Conservation (phyloP, 768 basidiomycete genomes). For the Lentinula edodes region DNA sequence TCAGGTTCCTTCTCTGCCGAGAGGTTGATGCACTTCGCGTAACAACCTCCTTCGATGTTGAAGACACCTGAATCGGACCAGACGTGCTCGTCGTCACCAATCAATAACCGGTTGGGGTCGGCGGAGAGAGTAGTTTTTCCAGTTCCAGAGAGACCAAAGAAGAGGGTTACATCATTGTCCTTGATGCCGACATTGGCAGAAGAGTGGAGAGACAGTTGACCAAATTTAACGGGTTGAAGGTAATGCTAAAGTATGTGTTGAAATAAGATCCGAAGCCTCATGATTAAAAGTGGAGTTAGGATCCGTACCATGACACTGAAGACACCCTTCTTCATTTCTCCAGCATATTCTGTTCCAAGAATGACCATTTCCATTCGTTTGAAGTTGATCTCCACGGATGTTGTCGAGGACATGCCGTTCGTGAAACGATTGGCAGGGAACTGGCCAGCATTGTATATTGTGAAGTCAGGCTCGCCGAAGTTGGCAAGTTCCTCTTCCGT, state of each 20-base stretch:
- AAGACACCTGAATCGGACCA: conserved; percentile 99
- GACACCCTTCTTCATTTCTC: conserved; percentile 99
- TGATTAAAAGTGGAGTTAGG: neutral
- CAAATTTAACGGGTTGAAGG: conserved; percentile 97
- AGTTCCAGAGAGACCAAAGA: conserved; percentile 98
- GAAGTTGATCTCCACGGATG: conserved; percentile 99
- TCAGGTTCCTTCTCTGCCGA: conserved; percentile 97
- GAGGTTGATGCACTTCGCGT: conserved; percentile 97
- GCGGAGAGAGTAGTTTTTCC: conserved; percentile 99
- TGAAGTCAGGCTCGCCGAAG: conserved; percentile 98
- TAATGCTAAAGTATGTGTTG: conserved; percentile 60
- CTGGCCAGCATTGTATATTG: conserved; percentile 99
- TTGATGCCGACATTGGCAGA: conserved; percentile 94
- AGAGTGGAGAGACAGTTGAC: conserved; percentile 95
- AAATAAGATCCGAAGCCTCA: neutral
- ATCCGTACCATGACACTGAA: conserved; percentile 89
- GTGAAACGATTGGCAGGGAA: conserved; percentile 99
- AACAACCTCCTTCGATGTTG: conserved; percentile 99
- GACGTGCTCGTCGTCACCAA: conserved; percentile 99
- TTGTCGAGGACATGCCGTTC: conserved; percentile 98
- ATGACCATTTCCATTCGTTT: conserved; percentile 99
- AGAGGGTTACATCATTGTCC: conserved; percentile 89
- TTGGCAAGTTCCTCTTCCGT: conserved; percentile 88
- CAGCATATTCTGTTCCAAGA: conserved; percentile 95
- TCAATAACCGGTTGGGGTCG: conserved; percentile 88